Evolutionary conservation across 495 filamentous ascomycete species (phyloP).

Genomic region (Penicillium robsamsonii): DNA sequence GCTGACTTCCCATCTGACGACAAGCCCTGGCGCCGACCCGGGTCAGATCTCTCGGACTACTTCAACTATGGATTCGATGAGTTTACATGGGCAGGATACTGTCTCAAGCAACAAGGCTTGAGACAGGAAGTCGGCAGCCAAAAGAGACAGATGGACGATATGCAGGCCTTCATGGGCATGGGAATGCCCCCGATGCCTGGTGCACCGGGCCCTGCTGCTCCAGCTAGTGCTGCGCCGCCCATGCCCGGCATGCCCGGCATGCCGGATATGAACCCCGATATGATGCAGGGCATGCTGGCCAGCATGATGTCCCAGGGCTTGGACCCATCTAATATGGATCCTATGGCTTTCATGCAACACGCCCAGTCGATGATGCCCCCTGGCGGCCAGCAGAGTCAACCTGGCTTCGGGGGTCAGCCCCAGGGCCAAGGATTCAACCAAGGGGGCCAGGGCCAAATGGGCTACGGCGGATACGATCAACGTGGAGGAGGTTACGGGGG

Average conservation of each 20-base stretch:
- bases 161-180: constrained; percentile 81
- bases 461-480: constrained; percentile 51
- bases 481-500: constrained; percentile 48
- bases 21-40: constrained; percentile 94
- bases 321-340: constrained; percentile 78
- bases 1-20: constrained; percentile 74
- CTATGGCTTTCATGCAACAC: constrained; percentile 54
- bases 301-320: constrained; percentile 81
- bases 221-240: constrained; percentile 41
- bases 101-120: constrained; percentile 78
- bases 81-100: constrained; percentile 97
- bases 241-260: constrained; percentile 70
- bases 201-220: constrained; percentile 42
- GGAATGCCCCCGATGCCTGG: constrained; percentile 70
- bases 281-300: constrained; percentile 79
- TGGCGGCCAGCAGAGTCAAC: constrained; percentile 41
- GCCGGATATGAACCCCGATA: constrained; percentile 67
- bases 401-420: constrained; percentile 34
- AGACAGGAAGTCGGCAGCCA: constrained; percentile 69
- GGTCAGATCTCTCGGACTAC: constrained; percentile 93
- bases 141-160: constrained; percentile 83
- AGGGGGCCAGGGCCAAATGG: constrained; percentile 49
- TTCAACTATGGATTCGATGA: constrained; percentile 99
- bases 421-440: constrained; percentile 43
- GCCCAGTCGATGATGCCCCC: constrained; percentile 53